A percentile compares a stretch with the other conserved stretches of the same genome.
phyloP scores from a whole-genome alignment of 192 early-diverging fungal species.

The Kickxella alabastrina region DNA sequence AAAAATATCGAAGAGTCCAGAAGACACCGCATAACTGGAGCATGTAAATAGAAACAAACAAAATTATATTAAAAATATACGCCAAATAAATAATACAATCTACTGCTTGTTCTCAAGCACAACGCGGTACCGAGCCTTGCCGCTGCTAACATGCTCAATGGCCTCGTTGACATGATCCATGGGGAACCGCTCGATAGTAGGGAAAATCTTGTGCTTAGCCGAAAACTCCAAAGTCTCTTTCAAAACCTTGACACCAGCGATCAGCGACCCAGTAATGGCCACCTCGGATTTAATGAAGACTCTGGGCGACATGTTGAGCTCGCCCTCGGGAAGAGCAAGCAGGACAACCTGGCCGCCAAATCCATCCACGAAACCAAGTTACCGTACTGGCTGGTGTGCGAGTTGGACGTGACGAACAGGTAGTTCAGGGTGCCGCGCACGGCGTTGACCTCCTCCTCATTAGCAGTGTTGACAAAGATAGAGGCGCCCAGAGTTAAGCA shows the following conservation, averaged over 20 bases:
- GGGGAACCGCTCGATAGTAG: conserved; percentile 62
- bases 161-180: conserved; percentile 63
- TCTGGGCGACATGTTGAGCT: conserved; percentile 43
- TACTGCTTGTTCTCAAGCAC: conserved; percentile 56
- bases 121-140: conserved; percentile 66
- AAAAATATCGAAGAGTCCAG: no score
- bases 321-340: conserved; percentile 61
- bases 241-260: conserved; percentile 57
- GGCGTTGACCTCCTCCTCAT: conserved; percentile 23
- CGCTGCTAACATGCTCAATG: conserved; percentile 55
- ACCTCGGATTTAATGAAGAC: conserved; percentile 53
- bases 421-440: conserved; percentile 24
- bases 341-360: conserved; percentile 60
- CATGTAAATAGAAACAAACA: no score
- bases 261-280: conserved; percentile 61
- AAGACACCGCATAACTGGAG: no score
- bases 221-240: conserved; percentile 68
- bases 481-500: conserved; percentile 56
- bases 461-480: conserved; percentile 44
- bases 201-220: conserved; percentile 57
- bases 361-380: conserved; percentile 52
- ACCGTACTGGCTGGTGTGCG: conserved; percentile 45
- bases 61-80: no score
- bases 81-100: no score
- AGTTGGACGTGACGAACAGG: conserved; percentile 33